phyloP scores from a whole-genome alignment of 441 rosid genomes.

The Jatropha multifida region DNA sequence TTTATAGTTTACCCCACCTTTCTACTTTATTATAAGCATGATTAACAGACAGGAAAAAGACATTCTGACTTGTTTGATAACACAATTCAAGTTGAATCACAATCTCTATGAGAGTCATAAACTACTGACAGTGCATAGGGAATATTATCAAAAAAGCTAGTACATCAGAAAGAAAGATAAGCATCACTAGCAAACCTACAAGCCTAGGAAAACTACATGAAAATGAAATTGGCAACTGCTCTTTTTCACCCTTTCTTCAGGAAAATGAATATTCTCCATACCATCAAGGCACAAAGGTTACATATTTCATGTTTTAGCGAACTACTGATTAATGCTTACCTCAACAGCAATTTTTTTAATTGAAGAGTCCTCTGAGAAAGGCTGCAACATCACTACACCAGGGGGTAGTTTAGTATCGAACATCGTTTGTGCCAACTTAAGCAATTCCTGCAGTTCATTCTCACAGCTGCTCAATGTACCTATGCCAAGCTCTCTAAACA shows the following conservation, averaged over 20 bases:
- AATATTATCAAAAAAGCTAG: too few species aligned
- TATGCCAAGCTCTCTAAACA: conserved; percentile 79
- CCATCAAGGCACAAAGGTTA: background rate
- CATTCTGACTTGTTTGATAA: background rate
- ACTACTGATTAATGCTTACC: conserved; percentile 38
- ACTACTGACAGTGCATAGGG: background rate
- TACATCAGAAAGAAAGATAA: too few species aligned
- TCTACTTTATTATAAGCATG: background rate
- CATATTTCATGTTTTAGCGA: background rate
- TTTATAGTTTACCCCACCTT: background rate
- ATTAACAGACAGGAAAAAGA: background rate
- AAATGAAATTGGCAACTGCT: background rate
- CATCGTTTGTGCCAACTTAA: conserved; percentile 82
- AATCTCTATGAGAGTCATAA: background rate
- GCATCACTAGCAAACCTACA: too few species aligned
- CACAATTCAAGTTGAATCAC: background rate
- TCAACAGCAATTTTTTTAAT: conserved; percentile 71
- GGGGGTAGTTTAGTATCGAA: conserved; percentile 89
- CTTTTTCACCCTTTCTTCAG: background rate
- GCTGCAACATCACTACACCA: conserved; percentile 79
- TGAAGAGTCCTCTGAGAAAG: conserved; percentile 85
- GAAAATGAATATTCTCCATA: background rate
- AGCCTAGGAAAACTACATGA: background rate
- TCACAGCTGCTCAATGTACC: conserved; percentile 55
- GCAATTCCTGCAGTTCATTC: conserved; percentile 72